Conservation (phyloP, 2,329 filamentous ascomycete genomes). For the Penicillium sp. region DNA sequence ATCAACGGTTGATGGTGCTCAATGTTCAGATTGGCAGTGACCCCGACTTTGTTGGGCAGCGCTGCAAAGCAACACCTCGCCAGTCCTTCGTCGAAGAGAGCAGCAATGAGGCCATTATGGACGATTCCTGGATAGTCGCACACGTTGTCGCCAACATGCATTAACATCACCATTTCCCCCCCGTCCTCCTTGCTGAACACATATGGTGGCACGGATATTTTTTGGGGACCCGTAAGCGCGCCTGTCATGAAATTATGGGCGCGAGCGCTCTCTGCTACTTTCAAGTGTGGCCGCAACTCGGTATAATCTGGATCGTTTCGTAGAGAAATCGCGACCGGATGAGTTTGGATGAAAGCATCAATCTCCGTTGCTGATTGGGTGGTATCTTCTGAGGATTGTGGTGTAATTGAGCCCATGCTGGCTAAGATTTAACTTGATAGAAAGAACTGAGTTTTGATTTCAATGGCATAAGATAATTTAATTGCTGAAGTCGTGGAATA, state of each 20-base stretch:
- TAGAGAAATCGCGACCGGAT: slow-evolving; percentile 68
- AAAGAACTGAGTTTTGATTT: too few relatives aligned
- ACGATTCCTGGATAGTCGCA: slow-evolving; percentile 88
- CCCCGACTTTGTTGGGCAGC: slow-evolving; percentile 78
- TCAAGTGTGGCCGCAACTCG: slow-evolving; percentile 81
- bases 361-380: slow-evolving; percentile 42
- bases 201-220: slow-evolving; percentile 76
- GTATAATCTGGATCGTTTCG: slow-evolving; percentile 65
- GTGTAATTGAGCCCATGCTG: background rate
- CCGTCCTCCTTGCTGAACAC: slow-evolving; percentile 71
- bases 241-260: slow-evolving; percentile 77
- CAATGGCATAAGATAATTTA: too few relatives aligned
- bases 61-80: slow-evolving; percentile 83
- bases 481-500: too few relatives aligned
- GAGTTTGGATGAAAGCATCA: slow-evolving; percentile 72
- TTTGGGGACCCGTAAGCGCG: slow-evolving; percentile 71
- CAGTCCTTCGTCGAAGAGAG: slow-evolving; percentile 84
- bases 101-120: slow-evolving; percentile 86
- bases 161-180: slow-evolving; percentile 67
- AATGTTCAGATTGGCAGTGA: slow-evolving; percentile 75
- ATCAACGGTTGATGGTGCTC: slow-evolving; percentile 79
- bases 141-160: slow-evolving; percentile 73
- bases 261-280: slow-evolving; percentile 71
- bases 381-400: background rate
- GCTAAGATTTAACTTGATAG: too few relatives aligned